Base-by-base conservation (phyloP, 306 rosid species). In the Vachellia pachyceras region DNA sequence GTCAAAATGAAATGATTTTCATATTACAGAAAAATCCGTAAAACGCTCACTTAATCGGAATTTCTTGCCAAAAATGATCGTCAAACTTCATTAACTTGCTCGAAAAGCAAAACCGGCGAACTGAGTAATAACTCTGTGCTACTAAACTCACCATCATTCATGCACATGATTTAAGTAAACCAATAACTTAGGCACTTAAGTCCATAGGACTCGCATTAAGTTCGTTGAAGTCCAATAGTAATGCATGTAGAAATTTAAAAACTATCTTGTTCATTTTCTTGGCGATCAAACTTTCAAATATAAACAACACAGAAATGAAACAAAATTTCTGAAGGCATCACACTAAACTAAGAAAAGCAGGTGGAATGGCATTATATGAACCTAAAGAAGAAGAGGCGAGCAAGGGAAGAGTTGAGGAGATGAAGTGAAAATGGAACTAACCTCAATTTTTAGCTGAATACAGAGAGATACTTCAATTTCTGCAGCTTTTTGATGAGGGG, bases 361-460 rank as follows among this genome's bases (percentile, higher is more conserved):
- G 15, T 44, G 55, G 15, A 68, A 15, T 68, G 44, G 72, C 40
- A 52, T 67, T 39, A 5, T 36, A 69, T 66, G 82, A 87, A 64
- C 92, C 87, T 69, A 72, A 40, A 72, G 69, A 78, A 73, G 10
- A 5, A 42, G 64, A 58, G 75, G 73, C 33, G 23, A 57, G 0
- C 15, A 23, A 57, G 3, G 35, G 36, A 23, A 58, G 73, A 82
- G 68, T 49, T 50, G 85, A 77, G 17, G 44, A 72, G 79, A 76
- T 72, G 73, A 65, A 66, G n/a, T 22, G 25, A 8, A 58, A 86
- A 68, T 68, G 72, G 82, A 79, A 84, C 88, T 50, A 41, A 91
- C 90, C 90, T 88, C 87, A 84, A 82, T 35, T 79, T 82, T 80
- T 82, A 77, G 86, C 68, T 18, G 82, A 63, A 81, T 88, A 76